A percentile compares a stretch with the other conserved stretches of the same genome.
Conservation (phyloP, 805 yeast genomes). For the Millerozyma acaciae region DNA sequence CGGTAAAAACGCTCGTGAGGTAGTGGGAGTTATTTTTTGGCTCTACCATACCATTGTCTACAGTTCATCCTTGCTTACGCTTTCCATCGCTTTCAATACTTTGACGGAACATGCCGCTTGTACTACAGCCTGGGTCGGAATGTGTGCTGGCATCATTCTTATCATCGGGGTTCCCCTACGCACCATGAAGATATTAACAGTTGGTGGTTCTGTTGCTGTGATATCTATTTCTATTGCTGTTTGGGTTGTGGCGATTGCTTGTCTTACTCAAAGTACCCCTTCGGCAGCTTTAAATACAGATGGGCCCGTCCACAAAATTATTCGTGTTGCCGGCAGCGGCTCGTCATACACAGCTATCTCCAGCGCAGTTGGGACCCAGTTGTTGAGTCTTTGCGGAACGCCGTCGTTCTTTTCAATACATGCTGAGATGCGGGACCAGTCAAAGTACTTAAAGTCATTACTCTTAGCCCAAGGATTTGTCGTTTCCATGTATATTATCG, state of each 20-base stretch:
- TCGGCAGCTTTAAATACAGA: constrained; percentile 5
- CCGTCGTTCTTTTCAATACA: constrained; percentile 9
- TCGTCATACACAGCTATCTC: constrained; percentile 6
- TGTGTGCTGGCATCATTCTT: constrained; percentile 8
- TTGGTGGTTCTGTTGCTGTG: constrained; percentile 8
- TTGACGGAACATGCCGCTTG: constrained; percentile 8
- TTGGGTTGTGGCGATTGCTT: constrained; percentile 11
- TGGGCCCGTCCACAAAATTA: constrained; percentile 6
- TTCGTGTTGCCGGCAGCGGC: constrained; percentile 5
- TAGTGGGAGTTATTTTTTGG: constrained; percentile 8
- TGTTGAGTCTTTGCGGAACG: constrained; percentile 10
- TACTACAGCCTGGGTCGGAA: constrained; percentile 8
- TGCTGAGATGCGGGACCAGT: constrained; percentile 11
- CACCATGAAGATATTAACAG: constrained; percentile 9
- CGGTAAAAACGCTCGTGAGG: constrained; percentile 8
- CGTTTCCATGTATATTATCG: constrained; percentile 8
- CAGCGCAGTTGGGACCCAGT: constrained; percentile 8
- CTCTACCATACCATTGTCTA: constrained; percentile 6
- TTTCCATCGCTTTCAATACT: constrained; percentile 8
- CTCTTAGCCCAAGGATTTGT: constrained; percentile 10
- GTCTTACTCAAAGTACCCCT: constrained; percentile 9
- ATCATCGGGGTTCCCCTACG: constrained; percentile 6
- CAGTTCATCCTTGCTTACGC: constrained; percentile 8
- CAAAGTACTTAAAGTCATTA: constrained; percentile 7
- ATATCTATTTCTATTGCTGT: constrained; percentile 5